Percentiles rank a stretch among this genome's conserved stretches.
phyloP scores from a whole-genome alignment of 2,329 filamentous ascomycete genomes.

The Colletotrichum aenigma region DNA sequence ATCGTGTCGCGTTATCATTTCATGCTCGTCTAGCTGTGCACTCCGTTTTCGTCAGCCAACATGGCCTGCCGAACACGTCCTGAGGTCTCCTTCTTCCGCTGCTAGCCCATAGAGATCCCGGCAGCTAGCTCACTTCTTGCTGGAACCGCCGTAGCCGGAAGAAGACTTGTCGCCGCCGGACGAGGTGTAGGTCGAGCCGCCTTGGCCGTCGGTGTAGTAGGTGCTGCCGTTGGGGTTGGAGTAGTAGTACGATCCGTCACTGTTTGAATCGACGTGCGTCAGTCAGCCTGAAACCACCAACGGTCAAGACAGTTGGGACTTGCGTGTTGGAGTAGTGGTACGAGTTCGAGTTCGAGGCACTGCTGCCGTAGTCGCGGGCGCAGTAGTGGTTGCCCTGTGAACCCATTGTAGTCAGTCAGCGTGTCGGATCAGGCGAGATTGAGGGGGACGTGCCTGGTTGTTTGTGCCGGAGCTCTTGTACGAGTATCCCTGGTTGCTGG shows the following conservation, averaged over 20 bases:
- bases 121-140: conserved; percentile 2
- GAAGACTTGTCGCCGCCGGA: conserved; percentile 44
- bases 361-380: conserved; percentile 64
- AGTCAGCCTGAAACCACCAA: background rate
- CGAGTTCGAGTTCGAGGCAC: conserved; percentile 59
- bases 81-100: background rate
- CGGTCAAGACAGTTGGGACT: conserved; percentile 23
- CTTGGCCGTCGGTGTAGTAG: conserved; percentile 68
- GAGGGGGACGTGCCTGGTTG: conserved; percentile 52
- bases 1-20: background rate
- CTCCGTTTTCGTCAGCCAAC: background rate
- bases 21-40: background rate
- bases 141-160: conserved; percentile 23
- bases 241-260: conserved; percentile 75
- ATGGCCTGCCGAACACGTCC: background rate
- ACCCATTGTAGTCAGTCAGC: background rate
- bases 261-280: conserved; percentile 25
- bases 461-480: conserved; percentile 65
- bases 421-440: background rate
- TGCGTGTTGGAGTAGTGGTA: conserved; percentile 73
- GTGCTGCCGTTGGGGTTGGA: conserved; percentile 71
- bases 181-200: conserved; percentile 64
- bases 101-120: background rate
- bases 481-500: conserved; percentile 34
- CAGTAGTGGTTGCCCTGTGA: conserved; percentile 71